Percentiles rank a stretch among this genome's conserved stretches.
Evolutionary conservation across 2,329 filamentous ascomycete genomes (phyloP).

Genomic region (Fusarium guadeloupense): DNA sequence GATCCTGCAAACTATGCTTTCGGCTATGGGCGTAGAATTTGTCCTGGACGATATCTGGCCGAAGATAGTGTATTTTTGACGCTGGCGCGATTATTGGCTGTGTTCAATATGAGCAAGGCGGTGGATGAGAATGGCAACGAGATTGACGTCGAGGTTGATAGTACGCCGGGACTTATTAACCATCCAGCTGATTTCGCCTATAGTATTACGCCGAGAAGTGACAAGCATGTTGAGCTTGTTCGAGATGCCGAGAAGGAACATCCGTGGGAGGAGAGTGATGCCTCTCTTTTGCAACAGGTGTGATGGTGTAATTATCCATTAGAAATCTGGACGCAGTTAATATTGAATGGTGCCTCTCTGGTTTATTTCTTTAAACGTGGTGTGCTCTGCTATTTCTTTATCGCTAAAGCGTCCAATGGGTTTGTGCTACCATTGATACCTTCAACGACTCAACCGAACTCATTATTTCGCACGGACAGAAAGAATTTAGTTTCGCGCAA

Average conservation of each 20-base stretch:
- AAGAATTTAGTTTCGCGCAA: too few relatives aligned
- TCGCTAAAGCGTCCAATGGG: too few relatives aligned
- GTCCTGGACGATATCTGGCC: slow-evolving; percentile 48
- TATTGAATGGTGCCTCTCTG: too few relatives aligned
- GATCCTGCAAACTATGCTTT: slow-evolving; percentile 46
- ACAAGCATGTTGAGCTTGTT: slow-evolving; percentile 28
- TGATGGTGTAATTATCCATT: too few relatives aligned
- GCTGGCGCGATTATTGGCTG: slow-evolving; percentile 54
- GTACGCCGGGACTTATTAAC: slow-evolving; percentile 30
- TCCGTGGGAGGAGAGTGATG: slow-evolving; percentile 40
- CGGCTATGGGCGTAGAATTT: slow-evolving; percentile 50
- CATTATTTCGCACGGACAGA: too few relatives aligned
- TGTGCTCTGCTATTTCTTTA: too few relatives aligned
- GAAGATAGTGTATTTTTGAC: slow-evolving; percentile 47
- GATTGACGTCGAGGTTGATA: slow-evolving; percentile 28
- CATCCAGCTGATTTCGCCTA: slow-evolving; percentile 27
- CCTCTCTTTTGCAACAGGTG: slow-evolving; percentile 9
- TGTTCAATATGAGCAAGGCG: slow-evolving; percentile 53
- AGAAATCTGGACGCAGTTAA: too few relatives aligned
- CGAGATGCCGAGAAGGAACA: slow-evolving; percentile 24
- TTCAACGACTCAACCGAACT: too few relatives aligned
- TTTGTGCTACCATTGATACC: too few relatives aligned
- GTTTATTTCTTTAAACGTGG: too few relatives aligned
- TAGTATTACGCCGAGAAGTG: slow-evolving; percentile 33
- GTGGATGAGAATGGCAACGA: slow-evolving; percentile 29